phyloP scores from a whole-genome alignment of 1,139 yeast species.

The Magnusiomyces suaveolens region DNA sequence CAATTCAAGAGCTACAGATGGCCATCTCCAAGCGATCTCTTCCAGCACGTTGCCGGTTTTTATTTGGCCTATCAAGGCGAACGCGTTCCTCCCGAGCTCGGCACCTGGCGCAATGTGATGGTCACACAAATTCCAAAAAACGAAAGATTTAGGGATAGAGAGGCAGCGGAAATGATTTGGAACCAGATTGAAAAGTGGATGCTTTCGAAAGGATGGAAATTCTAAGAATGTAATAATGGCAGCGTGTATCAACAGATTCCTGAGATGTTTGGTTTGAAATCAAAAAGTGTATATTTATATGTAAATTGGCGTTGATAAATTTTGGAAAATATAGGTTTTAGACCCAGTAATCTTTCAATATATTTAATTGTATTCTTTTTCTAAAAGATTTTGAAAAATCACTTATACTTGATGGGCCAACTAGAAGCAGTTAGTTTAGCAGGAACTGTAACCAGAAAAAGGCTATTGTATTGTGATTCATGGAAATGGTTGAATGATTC shows the following conservation, averaged over 20 bases:
- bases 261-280: too few species aligned
- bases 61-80: constrained; percentile 72
- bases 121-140: constrained; percentile 69
- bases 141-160: constrained; percentile 80
- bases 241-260: too few species aligned
- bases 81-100: constrained; percentile 60
- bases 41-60: constrained; percentile 78
- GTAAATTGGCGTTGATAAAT: too few species aligned
- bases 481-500: too few species aligned
- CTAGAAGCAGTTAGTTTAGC: too few species aligned
- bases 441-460: too few species aligned
- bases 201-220: constrained; percentile 31
- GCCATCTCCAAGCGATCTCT: constrained; percentile 67
- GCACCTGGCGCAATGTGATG: constrained; percentile 74
- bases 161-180: constrained; percentile 82
- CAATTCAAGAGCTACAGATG: constrained; percentile 84
- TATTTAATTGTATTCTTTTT: too few species aligned
- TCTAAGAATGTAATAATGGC: neutral
- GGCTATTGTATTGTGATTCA: too few species aligned
- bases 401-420: too few species aligned
- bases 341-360: too few species aligned
- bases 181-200: constrained; percentile 37
- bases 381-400: too few species aligned
- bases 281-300: neutral
- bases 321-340: too few species aligned